Evolutionary conservation across 2,329 filamentous ascomycete genomes (phyloP).

Genomic region (Piedraia hortae): DNA sequence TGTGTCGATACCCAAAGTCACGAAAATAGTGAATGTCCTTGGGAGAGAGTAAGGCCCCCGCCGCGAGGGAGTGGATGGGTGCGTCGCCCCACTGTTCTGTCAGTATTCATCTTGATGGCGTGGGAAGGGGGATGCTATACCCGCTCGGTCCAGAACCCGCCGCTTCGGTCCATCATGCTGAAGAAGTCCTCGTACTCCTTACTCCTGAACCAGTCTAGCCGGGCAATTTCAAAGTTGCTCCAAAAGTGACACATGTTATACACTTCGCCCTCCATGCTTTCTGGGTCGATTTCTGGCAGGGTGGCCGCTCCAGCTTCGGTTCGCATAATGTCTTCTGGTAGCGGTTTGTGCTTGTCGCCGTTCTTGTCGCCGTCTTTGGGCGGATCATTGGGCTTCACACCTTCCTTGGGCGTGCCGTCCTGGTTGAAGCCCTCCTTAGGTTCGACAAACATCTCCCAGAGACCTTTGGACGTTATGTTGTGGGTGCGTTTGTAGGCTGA

Average conservation of each 20-base stretch:
- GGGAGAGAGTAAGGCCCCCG: constrained; percentile 56
- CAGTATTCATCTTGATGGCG: neutral
- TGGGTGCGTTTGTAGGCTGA: constrained; percentile 86
- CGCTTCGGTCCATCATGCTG: constrained; percentile 92
- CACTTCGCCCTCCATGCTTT: constrained; percentile 86
- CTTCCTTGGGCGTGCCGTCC: constrained; percentile 22
- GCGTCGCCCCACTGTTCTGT: constrained; percentile 76
- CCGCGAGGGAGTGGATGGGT: constrained; percentile 88
- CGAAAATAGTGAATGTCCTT: constrained; percentile 94
- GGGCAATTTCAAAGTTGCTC: constrained; percentile 97
- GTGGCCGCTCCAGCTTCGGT: constrained; percentile 43
- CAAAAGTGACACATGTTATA: constrained; percentile 99
- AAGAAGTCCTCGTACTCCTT: constrained; percentile 97
- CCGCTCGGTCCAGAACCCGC: constrained; percentile 97
- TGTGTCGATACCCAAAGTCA: constrained; percentile 93
- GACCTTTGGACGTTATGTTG: constrained; percentile 65
- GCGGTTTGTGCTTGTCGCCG: constrained; percentile 30
- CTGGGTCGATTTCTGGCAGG: constrained; percentile 59
- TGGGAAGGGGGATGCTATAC: constrained; percentile 24
- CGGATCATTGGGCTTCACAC: constrained; percentile 12
- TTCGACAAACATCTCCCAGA: constrained; percentile 98
- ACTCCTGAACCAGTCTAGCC: constrained; percentile 83
- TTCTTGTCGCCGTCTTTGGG: constrained; percentile 27
- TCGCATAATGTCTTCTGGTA: constrained; percentile 59
- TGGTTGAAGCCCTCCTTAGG: constrained; percentile 34